Base-by-base conservation (phyloP, 2,329 filamentous ascomycete genomes). In the Aspergillus bombycis region DNA sequence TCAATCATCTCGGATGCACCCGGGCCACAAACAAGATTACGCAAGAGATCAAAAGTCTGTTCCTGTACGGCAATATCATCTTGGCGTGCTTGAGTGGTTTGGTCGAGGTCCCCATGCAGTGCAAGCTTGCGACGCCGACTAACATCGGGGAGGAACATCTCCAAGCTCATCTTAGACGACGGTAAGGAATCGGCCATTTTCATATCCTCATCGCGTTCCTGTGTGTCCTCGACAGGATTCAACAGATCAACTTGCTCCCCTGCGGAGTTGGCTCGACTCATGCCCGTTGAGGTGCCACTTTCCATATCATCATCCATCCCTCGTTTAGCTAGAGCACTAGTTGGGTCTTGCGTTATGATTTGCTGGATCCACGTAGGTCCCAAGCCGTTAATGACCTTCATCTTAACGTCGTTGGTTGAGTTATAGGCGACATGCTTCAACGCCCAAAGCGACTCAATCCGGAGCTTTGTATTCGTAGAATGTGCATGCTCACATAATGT, bases 361-460 rank as follows among this genome's bases (percentile, higher is more conserved):
- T 90, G 89, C 65, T 94, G 85, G 14, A 98, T 84, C 92, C 93
- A 97, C 12, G 87, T 88, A 0, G 92, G 86, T 10, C 89, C 89
- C 4, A 98, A 83, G 71, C 91, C 88, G 57, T 94, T 88, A 14
- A 98, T 80, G 64, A 92, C 92, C 55, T 86, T 85, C 71, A 90
- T 90, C 78, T 95, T 96, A 68, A 91, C 82, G 14, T 90, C 86
- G 52, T 90, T 88, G 21, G 86, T 85, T 7, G 91, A 87, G 26
- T 88, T 89, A 66, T 91, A 86, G 3, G 96, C 90, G 57, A 97
- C 85, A 78, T 98, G 93, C 75, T 98, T 98, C 62, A 99, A 81
- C 7, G 93, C 93, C 94, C 95, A 99, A 1, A 99, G 80, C 26
- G 94, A 93, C 71, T 95, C 93, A 30, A 96, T 84, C 28, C 93